A percentile compares a stretch with the other conserved stretches of the same genome.
These are phyloP conservation scores for Trichosporon coremiiforme DNA, from an alignment of 1,284 basidiomycete species.

Conservation along the genomic window DNA sequence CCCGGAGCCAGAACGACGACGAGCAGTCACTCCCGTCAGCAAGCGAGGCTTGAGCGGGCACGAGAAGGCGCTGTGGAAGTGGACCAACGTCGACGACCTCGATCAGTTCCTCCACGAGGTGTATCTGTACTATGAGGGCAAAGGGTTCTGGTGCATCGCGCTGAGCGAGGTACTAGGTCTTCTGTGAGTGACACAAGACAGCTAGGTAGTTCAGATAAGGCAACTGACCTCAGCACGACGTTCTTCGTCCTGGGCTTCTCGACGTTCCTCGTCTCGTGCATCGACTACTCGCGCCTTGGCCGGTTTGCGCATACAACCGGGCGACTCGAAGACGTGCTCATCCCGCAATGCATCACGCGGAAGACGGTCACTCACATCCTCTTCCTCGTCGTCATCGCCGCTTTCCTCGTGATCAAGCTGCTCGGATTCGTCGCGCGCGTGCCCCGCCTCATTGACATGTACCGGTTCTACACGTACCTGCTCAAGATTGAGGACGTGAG, in stretches of 20 bases:
- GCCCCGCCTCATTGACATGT: slow-evolving; percentile 82
- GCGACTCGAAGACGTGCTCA: slow-evolving; percentile 74
- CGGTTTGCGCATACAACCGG: slow-evolving; percentile 44
- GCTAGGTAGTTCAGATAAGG: not conserved
- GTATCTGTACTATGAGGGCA: slow-evolving; percentile 93
- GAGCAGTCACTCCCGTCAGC: slow-evolving; percentile 11
- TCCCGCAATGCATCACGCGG: slow-evolving; percentile 71
- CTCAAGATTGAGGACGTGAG: slow-evolving; percentile 63
- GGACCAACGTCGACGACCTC: slow-evolving; percentile 97
- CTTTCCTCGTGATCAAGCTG: slow-evolving; percentile 71
- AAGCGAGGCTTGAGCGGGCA: slow-evolving; percentile 70
- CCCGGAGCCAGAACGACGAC: slow-evolving; percentile 2
- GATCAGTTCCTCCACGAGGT: slow-evolving; percentile 90
- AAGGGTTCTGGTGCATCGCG: slow-evolving; percentile 92
- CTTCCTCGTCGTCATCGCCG: slow-evolving; percentile 77
- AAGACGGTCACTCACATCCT: slow-evolving; percentile 57
- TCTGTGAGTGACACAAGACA: slow-evolving; percentile 64
- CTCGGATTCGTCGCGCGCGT: slow-evolving; percentile 61
- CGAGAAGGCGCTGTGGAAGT: slow-evolving; percentile 93
- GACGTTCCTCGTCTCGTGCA: slow-evolving; percentile 90
- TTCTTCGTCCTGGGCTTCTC: slow-evolving; percentile 97
- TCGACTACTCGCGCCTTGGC: slow-evolving; percentile 81
- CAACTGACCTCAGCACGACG: slow-evolving; percentile 68
- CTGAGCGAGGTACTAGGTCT: slow-evolving; percentile 84
- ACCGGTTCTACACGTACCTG: slow-evolving; percentile 73